Evolutionary conservation across 2,329 filamentous ascomycete species (phyloP), one percentile per base, ranked within the genome.

Genomic region (Colletotrichum sp.): DNA sequence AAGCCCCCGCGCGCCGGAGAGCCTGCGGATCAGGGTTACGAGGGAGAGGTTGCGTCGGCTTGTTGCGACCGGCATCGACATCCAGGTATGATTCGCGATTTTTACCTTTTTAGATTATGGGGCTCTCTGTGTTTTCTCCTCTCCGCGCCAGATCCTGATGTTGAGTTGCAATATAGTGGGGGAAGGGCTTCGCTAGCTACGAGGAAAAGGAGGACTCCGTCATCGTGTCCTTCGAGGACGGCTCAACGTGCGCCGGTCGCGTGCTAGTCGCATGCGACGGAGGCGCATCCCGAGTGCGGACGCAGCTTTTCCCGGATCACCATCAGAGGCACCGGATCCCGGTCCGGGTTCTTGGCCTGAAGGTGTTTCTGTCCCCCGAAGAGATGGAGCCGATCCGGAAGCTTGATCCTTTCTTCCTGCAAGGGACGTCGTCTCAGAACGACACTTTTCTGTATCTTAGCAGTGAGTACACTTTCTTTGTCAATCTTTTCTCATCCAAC

Each of bases 331-430:
- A 85, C 34, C 79, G 84, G 7, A 81, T 92, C 10, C 89, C 89
- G 2, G 83, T 91, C 5, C 83, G 87, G 36, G 79, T 90, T 61
- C 81, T 91, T 3, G 89, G 90, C 4, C 83, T 86, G 12, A 88
- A 85, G 56, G 78, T 87, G 8, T 77, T 84, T 0, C 85, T 88
- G 38, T 82, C 85, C 0, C 80, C 83, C 0, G 82, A 85, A 18
- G 81, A 89, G 52, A 84, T 88, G 21, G 79, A 81, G 2, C 84
- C 85, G 0, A 82, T 90, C 4, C 82, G 83, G 7, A 82, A 82
- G 2, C 84, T 91, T 1, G 90, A 92, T 69, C 87, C 90, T 0
- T 89, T 87, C 56, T 89, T 91, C 65, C 84, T 91, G 24, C 89
- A 91, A 66, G 90, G 90, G 0, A 85, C 86, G 1, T 86, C 90